phyloP scores from a whole-genome alignment of 139 green algal genomes.

The Pleodorina starrii region DNA sequence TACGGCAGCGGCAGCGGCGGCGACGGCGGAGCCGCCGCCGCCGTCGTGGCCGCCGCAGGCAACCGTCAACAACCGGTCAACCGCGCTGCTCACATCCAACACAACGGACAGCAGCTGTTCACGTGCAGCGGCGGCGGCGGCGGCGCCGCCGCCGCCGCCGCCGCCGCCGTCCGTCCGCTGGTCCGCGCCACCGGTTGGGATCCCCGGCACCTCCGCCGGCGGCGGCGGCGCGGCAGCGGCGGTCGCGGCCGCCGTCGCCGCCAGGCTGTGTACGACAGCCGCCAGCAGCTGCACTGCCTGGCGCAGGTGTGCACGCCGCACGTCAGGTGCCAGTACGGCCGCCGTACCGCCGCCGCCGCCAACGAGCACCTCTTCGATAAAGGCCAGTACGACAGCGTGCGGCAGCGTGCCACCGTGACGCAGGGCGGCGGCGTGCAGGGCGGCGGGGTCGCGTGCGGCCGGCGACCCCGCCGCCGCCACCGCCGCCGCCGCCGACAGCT shows the following conservation, averaged over 20 bases:
- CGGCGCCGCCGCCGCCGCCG: background rate
- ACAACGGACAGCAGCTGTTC: slow-evolving; percentile 20
- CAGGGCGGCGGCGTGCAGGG: slow-evolving; percentile 1
- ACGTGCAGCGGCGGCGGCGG: background rate
- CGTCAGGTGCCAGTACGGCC: background rate
- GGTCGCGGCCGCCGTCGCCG: background rate
- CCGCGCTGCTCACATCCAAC: background rate
- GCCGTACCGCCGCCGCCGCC: background rate
- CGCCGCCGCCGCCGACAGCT: slow-evolving; percentile 6
- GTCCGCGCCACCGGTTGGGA: too few relatives aligned
- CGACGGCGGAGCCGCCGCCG: background rate
- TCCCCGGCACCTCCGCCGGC: background rate
- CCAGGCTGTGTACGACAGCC: slow-evolving; percentile 16
- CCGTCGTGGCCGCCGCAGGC: too few relatives aligned
- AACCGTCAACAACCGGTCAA: slow-evolving; percentile 1
- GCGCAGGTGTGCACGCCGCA: background rate
- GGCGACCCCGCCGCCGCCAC: too few relatives aligned
- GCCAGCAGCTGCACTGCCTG: slow-evolving; percentile 26
- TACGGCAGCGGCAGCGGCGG: background rate
- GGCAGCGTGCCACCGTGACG: background rate
- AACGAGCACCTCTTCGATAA: slow-evolving; percentile 4
- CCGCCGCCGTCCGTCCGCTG: too few relatives aligned
- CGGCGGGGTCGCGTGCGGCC: background rate
- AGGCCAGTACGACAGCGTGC: background rate
- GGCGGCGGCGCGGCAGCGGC: background rate